Conservation (phyloP, 805 yeast species). For the Pichia manshurica region DNA sequence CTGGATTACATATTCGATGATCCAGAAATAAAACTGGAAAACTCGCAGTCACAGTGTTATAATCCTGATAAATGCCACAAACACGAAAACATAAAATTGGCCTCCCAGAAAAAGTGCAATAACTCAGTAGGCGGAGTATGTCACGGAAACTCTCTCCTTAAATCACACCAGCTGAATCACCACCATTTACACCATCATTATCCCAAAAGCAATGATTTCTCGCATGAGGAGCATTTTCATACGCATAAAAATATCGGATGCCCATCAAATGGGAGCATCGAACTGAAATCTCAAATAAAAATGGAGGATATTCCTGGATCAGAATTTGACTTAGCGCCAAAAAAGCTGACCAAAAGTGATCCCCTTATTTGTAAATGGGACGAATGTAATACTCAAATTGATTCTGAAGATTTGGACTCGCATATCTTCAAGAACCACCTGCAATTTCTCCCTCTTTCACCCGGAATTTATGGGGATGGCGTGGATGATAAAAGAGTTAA, state of each 20-base stretch:
- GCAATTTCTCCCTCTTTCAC: constrained; percentile 16
- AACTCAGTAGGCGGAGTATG: no score
- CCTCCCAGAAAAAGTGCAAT: constrained; percentile 11
- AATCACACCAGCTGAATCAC: constrained; percentile 8
- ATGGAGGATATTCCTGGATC: constrained; percentile 13
- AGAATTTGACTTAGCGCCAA: constrained; percentile 14
- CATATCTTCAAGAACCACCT: constrained; percentile 51
- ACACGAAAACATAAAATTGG: neutral
- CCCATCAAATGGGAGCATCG: neutral
- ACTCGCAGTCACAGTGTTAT: neutral
- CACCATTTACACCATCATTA: constrained; percentile 28
- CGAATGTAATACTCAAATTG: constrained; percentile 41
- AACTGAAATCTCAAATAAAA: neutral
- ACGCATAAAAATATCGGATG: neutral
- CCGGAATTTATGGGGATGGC: constrained; percentile 1
- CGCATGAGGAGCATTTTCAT: constrained; percentile 30
- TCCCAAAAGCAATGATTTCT: constrained; percentile 16
- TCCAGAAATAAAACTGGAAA: neutral
- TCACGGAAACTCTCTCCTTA: neutral
- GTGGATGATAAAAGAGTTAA: neutral
- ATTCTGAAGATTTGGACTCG: constrained; percentile 38
- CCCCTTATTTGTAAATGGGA: constrained; percentile 58
- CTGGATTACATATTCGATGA: neutral
- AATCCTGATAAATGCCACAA: neutral
- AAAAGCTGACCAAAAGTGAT: constrained; percentile 14